phyloP scores from a whole-genome alignment of 108 stramenopile genomes.

The Cylindrotheca closterium region DNA sequence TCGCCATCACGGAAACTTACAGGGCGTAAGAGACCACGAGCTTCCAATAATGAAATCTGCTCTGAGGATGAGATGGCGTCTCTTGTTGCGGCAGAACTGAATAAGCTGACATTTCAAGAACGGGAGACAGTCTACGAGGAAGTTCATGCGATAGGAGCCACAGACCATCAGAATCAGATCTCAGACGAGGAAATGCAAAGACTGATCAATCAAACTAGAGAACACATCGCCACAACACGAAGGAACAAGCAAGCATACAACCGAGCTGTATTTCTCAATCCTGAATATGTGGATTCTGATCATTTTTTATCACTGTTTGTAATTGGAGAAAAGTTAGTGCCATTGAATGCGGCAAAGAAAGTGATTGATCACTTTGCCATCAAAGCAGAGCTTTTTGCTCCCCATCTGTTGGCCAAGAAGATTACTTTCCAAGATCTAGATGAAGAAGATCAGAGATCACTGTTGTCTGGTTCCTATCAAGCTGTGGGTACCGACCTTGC shows the following conservation, averaged over 20 bases:
- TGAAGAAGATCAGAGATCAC: conserved; percentile 11
- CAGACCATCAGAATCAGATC: no score
- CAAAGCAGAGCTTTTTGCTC: conserved; percentile 5
- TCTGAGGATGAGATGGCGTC: conserved; percentile 1
- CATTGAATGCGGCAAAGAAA: not conserved
- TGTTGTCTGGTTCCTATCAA: conserved; percentile 5
- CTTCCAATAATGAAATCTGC: no score
- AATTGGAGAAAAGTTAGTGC: conserved; percentile 1
- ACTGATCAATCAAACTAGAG: no score
- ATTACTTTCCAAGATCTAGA: conserved; percentile 14
- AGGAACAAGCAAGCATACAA: not conserved
- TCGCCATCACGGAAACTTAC: no score
- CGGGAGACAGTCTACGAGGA: conserved; percentile 13
- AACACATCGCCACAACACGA: no score
- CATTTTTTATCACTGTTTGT: conserved; percentile 12
- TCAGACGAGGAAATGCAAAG: no score
- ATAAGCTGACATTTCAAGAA: conserved; percentile 7
- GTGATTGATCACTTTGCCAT: conserved; percentile 1
- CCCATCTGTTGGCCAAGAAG: conserved; percentile 1
- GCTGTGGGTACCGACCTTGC: no score
- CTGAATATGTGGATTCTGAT: not conserved
- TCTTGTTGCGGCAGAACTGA: conserved; percentile 6
- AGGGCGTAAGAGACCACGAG: no score
- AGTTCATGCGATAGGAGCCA: no score
- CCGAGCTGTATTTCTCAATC: not conserved